Base-by-base conservation (phyloP, 2,329 filamentous ascomycete species). In the Chaetomiaceae sp. region DNA sequence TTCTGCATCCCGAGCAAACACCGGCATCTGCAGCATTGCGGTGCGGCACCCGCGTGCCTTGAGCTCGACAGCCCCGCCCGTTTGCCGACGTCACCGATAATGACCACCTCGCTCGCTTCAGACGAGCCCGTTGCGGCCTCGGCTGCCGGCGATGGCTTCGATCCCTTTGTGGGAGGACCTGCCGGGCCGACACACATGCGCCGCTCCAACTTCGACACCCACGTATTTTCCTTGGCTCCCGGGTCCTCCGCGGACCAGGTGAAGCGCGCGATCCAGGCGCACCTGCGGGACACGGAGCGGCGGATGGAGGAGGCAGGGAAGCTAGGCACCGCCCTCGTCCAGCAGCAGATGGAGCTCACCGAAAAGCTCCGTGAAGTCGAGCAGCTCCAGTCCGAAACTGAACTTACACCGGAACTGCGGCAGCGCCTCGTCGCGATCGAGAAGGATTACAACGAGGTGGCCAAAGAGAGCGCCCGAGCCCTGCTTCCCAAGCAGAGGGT, bases 381-480 rank as follows among this genome's bases (percentile, higher is more conserved):
- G 61, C 82, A 85, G 63, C 75, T 88, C 53, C 78, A 89, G 62
- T 76, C 80, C 39, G 87, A 93, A 59, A 82, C 81, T 20, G 91
- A 96, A 58, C 73, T 97, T 34, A 86, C 91, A 57, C 82, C 82
- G 19, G 91, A 96, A 57, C 72, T 99, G 62, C 87, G 87, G 53
- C 80, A 86, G 62, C 90, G 87, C 69, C 78, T 99, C 47, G 77
- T 82, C 13, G 90, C 95, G 56, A 83, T 99, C 53, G 93, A 99
- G 68, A 88, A 83, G 67, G 93, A 99, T 64, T 97, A 95, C 72
- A 92, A 95, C 66, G 91, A 96, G 65, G 85, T 97, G 41, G 90
- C 91, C 12, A 80, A 86, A 56, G 92, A 97, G 66, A 93, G 87
- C 42, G 89, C 92, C 38, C 81, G 92, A 58, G 90, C 89, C 2